Base-by-base conservation (phyloP, 805 yeast genomes). In the Starmerella kuoi region DNA sequence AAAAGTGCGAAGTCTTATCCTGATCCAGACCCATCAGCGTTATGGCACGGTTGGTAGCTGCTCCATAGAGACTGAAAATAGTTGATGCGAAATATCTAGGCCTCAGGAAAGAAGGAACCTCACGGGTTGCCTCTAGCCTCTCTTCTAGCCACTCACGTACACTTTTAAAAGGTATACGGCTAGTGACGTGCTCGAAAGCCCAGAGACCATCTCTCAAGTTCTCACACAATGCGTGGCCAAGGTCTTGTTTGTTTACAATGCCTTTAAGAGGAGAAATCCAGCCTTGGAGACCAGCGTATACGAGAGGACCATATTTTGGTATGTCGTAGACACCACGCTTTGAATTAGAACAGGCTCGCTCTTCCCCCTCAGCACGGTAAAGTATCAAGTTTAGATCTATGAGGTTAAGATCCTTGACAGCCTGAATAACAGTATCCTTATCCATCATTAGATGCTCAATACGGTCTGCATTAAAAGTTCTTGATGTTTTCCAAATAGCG, bases 261-360 rank as follows among this genome's bases (percentile, higher is more conserved):
- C 65, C 58, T 43, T 73, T 69, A 50, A 88, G 61, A 1, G 76
- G 78, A 0, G 84, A 67, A 35, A 77, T 73, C 94, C 95, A 88
- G 1, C 98, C 97, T 60, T 85, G 93, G 19, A 91, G 64, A 9
- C 98, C 98, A 31, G 95, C 87, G 60, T 84, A 88, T 0, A 76
- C 79, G 35, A 87, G 64, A 14, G 66, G 65, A 0, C 96, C 96
- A 59, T 70, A 65, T 24, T 70, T 66, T 1, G 97, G 96, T 36
- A 88, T 68, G 37, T 62, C 59, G 61, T 91, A 88, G 0, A 73
- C 73, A 8, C 95, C 95, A 35, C 71, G 77, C 7, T 60, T 53
- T 5, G 94, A 94, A 19, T 62, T 70, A 50, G 87, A 74, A 11
- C 76, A 72, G 56, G 87, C 95, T 19, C 85, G 66, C 60, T 88